Evolutionary conservation across 495 filamentous ascomycete species (phyloP), one percentile per base, ranked within the genome.

Genomic region (Margaritispora aquatica): DNA sequence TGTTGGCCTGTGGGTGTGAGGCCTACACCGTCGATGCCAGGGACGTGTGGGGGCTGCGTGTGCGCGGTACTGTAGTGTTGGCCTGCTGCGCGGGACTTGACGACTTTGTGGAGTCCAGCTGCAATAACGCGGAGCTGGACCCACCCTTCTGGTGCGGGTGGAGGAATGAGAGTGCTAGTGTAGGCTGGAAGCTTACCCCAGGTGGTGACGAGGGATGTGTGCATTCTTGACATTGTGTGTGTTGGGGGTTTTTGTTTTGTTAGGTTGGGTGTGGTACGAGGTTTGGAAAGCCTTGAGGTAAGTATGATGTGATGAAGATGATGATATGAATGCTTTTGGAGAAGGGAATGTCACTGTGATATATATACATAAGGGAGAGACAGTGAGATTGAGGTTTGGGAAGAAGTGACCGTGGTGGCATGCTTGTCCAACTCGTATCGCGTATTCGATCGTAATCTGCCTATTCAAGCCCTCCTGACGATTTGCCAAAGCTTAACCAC

Each of bases 21-120:
- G 46, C 68, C 72, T 13, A 76, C 70, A 31, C 72, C 74, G 56
- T 76, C 74, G n/a, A 69, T 47, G 24, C 72, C 73, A 21, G 70
- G 67, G 21, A 68, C 67, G 60, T 74, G 74, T 4, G 75, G 77
- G 19, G 17, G 38, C 7, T 9, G 11, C 0, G 72, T 70, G 4
- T 38, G 51, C 2, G 62, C 68, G 48, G 65, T 63, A 13, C 69
- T 65, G 68, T 75, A 78, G 51, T 79, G 76, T 9, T 55, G 61
- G 0, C 77, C 76, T 11, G 70, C 62, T 51, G 74, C 76, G 20
- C 75, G 74, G 50, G 69, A 67, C 34, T 70, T 72, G 34, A 78
- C 77, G 15, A 78, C 58, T 26, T 66, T 68, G 67, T 80, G 77
- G 23, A 74, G 63, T 31, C 70, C 76, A 24, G 71, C 56, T 53